Evolutionary conservation across 2,329 filamentous ascomycete species (phyloP), one percentile per base, ranked within the genome.

Genomic region (Microsporum audouinii): DNA sequence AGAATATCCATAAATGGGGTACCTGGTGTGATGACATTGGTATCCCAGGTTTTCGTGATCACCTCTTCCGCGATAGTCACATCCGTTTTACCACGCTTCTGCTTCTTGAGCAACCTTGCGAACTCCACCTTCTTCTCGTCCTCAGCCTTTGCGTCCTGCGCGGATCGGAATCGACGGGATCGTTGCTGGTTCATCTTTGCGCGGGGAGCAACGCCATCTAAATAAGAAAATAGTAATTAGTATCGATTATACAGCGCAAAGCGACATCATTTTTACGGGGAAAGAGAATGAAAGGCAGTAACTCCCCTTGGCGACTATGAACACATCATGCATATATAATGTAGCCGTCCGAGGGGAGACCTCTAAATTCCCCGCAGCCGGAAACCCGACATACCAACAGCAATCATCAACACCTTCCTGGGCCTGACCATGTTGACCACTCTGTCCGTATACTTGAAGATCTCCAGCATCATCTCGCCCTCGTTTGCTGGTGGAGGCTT

Each of bases 161-260:
- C 94, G 27, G 92, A 88, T 64, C 94, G 87, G 77, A 99, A 99
- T 69, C 94, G 89, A 74, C 94, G 85, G 47, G 94, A 95, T 64
- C 94, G 89, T 77, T 99, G 94, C 73, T 99, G 95, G 73, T 99
- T 99, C 94, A 99, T 99, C 77, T 99, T 99, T 62, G 95, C 95
- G 73, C 94, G 88, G 55, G 94, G 95, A 3, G 94, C 94, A 65
- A 99, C 94, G 72, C 94, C 94, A 77, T 99, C 94, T 91, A 63
- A 47, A 41, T n/a, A n/a, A 61, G 57, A 49, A 58, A 51, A 60
- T 51, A 29, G 12, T 29, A 31, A 62, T 75, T 63, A 78, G 72
- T 58, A 59, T 61, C 38, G 14, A 38, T 57, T 38, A 49, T n/a
- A 34, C 17, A 43, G 12, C 17, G 17, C 53, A 55, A 7, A 53